These are phyloP conservation scores for Nectriaceae sp. DNA, from an alignment of 2,329 filamentous ascomycete species.

Conservation along the genomic window DNA sequence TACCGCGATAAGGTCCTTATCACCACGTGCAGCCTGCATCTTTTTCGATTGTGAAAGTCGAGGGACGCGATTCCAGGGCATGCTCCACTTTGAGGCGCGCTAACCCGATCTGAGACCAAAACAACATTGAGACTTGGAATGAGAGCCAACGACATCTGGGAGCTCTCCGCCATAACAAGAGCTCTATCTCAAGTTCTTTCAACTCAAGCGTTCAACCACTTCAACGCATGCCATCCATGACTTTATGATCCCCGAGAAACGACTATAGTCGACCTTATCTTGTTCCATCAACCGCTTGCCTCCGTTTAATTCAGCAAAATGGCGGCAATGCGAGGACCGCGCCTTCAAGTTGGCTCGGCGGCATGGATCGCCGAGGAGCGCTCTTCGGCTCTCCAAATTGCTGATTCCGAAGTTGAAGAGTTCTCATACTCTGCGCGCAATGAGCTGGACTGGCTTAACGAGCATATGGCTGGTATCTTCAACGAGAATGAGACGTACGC, in stretches of 20 bases:
- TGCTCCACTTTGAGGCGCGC: constrained; percentile 18
- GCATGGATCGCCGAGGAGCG: constrained; percentile 88
- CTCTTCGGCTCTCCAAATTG: constrained; percentile 72
- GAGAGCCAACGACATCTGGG: constrained; percentile 12
- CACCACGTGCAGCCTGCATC: constrained; percentile 35
- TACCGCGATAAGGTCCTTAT: constrained; percentile 41
- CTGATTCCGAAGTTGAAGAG: constrained; percentile 84
- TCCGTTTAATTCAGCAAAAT: constrained; percentile 29
- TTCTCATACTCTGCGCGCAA: constrained; percentile 90
- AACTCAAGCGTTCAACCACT: neutral
- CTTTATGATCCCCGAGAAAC: constrained; percentile 20
- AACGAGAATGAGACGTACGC: constrained; percentile 79
- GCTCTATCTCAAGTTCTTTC: constrained; percentile 4
- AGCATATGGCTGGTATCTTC: constrained; percentile 96
- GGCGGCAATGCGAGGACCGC: constrained; percentile 55
- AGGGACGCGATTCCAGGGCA: neutral
- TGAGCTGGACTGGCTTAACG: constrained; percentile 97
- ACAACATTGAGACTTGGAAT: constrained; percentile 40
- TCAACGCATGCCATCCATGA: constrained; percentile 20
- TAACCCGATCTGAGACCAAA: constrained; percentile 37
- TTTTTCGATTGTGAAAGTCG: constrained; percentile 8
- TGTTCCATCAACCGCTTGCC: constrained; percentile 10
- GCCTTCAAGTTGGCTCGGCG: constrained; percentile 74
- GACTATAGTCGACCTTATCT: constrained; percentile 18
- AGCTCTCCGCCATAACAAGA: constrained; percentile 22